Evolutionary conservation across 1,284 basidiomycete genomes (phyloP).

Genomic region (Cerrena zonata): DNA sequence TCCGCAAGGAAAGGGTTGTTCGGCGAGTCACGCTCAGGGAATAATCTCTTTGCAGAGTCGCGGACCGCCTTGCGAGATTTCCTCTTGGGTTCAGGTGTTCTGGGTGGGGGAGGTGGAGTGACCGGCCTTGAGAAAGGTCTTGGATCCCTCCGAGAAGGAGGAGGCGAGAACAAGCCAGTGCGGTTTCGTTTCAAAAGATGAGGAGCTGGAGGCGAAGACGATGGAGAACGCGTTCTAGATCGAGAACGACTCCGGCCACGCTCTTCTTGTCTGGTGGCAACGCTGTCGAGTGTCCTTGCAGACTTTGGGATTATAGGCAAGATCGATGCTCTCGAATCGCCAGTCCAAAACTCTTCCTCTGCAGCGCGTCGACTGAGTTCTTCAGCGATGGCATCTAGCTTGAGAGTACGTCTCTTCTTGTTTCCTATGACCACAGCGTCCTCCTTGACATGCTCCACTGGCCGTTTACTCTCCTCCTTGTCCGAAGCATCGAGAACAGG

Average conservation of each 20-base stretch:
- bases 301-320: slow-evolving; percentile 1
- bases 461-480: slow-evolving; percentile 16
- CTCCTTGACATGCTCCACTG: slow-evolving; percentile 15
- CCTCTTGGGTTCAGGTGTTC: slow-evolving; percentile 5
- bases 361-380: slow-evolving; percentile 23
- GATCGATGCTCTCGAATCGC: slow-evolving; percentile 8
- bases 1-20: slow-evolving; percentile 47
- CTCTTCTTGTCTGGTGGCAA: not conserved
- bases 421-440: slow-evolving; percentile 18
- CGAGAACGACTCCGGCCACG: slow-evolving; percentile 13
- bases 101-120: slow-evolving; percentile 14
- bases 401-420: slow-evolving; percentile 27
- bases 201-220: slow-evolving; percentile 23
- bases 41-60: slow-evolving; percentile 10
- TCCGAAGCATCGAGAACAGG: slow-evolving; percentile 10
- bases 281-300: slow-evolving; percentile 7
- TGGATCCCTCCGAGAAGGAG: slow-evolving; percentile 27
- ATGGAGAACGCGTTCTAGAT: slow-evolving; percentile 25
- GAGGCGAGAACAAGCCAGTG: slow-evolving; percentile 31
- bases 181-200: slow-evolving; percentile 22
- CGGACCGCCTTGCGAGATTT: slow-evolving; percentile 3
- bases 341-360: slow-evolving; percentile 34
- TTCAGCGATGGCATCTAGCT: slow-evolving; percentile 29
- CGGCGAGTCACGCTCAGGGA: slow-evolving; percentile 44
- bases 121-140: slow-evolving; percentile 3